These are phyloP conservation scores for Pelargonium nanum DNA, from an alignment of 345 rosid species.

Conservation along the genomic window DNA sequence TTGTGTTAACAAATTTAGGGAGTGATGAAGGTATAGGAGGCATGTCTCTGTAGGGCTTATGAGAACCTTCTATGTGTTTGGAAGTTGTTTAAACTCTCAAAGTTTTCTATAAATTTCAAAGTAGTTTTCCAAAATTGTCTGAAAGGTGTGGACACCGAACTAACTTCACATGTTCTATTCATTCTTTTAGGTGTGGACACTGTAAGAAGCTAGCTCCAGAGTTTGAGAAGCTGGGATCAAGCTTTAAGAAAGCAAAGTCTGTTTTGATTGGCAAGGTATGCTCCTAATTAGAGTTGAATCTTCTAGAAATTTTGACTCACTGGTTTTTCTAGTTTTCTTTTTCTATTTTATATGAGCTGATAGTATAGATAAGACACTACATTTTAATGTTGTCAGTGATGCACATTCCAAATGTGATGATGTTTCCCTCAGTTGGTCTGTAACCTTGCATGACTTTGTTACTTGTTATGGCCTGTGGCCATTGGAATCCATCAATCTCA, in stretches of 20 bases:
- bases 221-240: conserved; percentile 79
- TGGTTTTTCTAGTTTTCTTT: too few species aligned
- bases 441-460: too few species aligned
- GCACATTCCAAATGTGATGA: too few species aligned
- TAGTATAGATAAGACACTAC: too few species aligned
- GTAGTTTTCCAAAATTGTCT: too few species aligned
- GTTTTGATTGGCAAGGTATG: conserved; percentile 86
- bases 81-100: neutral
- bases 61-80: too few species aligned
- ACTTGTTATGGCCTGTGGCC: too few species aligned
- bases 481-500: neutral
- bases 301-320: neutral
- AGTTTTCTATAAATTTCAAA: neutral
- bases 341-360: neutral
- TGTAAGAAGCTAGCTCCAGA: conserved; percentile 99
- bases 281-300: neutral
- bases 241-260: conserved; percentile 84
- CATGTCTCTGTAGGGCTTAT: neutral
- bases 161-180: neutral
- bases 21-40: neutral
- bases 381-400: too few species aligned
- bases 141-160: neutral
- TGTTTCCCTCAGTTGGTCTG: neutral
- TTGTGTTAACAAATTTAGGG: neutral
- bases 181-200: conserved; percentile 79